Evolutionary conservation across 495 filamentous ascomycete species (phyloP).

Genomic region (Amphirosellinia nigrospora): DNA sequence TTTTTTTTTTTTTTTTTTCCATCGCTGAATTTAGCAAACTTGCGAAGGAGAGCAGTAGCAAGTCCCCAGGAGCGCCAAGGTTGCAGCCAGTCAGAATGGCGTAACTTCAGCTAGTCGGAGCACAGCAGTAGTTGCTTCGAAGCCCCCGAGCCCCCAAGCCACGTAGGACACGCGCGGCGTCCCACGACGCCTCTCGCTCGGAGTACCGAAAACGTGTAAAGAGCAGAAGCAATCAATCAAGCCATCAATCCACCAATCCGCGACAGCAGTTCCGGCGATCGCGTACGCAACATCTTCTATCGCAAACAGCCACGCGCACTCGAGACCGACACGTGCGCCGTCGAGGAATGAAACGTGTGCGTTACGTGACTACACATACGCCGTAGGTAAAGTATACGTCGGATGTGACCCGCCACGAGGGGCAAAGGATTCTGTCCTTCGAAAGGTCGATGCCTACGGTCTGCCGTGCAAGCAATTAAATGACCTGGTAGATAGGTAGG

Average conservation of each 20-base stretch:
- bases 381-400: not conserved
- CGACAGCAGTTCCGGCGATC: not conserved
- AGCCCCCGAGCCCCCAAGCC: conserved; percentile 1
- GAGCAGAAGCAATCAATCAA: not conserved
- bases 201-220: not conserved
- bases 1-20: too few relatives aligned
- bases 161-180: conserved; percentile 19
- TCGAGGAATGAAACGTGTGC: not conserved
- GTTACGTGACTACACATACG: not conserved
- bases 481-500: not conserved
- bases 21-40: too few relatives aligned
- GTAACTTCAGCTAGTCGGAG: too few relatives aligned
- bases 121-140: too few relatives aligned
- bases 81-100: too few relatives aligned
- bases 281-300: not conserved
- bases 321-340: not conserved
- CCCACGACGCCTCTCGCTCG: not conserved
- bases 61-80: not conserved
- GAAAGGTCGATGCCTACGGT: not conserved
- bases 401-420: conserved; percentile 4
- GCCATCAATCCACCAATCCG: not conserved
- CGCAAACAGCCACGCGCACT: not conserved
- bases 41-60: not conserved
- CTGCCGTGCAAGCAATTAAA: not conserved
- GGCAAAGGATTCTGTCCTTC: not conserved